Base-by-base conservation (phyloP, 2,329 filamentous ascomycete genomes). In the Talaromyces amestolkiae region DNA sequence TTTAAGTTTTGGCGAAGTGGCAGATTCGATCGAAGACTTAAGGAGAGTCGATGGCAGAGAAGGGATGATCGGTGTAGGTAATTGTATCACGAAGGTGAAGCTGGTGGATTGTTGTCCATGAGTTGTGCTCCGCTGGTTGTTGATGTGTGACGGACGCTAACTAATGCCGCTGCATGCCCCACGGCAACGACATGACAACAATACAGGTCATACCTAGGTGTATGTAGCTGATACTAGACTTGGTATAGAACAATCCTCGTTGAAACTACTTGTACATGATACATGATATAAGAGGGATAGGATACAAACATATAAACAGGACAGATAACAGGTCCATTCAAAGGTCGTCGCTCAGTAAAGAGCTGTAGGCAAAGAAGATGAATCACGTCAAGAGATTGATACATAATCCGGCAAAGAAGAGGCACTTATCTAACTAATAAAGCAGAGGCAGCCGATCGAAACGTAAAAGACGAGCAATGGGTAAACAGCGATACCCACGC, bases 381-480 rank as follows among this genome's bases (percentile, higher is more conserved):
- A 51, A 37, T 56, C 53, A 17, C 19, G 4, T 39, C 19, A 22
- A 22, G 51, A 54, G 31, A 54, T 19, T 22, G 33, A 56, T 39
- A 39, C 33, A 37, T 56, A 24, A 37, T 37, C 15, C n/a, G 33
- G 6, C 53, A 37, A 56, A 17, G 27, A 10, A 22, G 27, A 54
- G 6, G 53, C 4, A 15, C 2, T 24, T 56, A 65, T 66, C 76
- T 87, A 97, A 81, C 93, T 97, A 77, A 99, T 97, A 79, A 98
- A 97, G 84, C 95, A 99, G 67, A 99, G 85, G 77, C 93, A 97
- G 62, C 93, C 94, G 71, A 99, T 83, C 39, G 91, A 91, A 65
- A 97, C 83, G 79, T 99, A 99, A 80, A 98, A 99, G 58, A 98
- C 90, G 75, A 97, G 91, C 62, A 99, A 82, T 65, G 95, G 95